phyloP scores from a whole-genome alignment of 139 green algal genomes.

The Raphidocelis subcapitata region DNA sequence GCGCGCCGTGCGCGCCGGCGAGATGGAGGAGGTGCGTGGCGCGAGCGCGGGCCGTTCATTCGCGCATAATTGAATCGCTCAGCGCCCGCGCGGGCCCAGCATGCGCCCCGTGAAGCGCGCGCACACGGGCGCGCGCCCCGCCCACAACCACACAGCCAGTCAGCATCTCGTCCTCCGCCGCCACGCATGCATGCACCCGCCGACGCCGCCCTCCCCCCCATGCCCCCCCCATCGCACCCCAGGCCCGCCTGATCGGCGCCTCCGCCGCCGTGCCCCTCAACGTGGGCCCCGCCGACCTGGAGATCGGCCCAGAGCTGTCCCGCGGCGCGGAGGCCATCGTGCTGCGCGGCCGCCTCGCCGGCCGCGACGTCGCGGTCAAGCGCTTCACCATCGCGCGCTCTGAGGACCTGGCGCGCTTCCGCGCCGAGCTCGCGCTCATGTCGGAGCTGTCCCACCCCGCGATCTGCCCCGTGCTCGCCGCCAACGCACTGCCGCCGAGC shows the following conservation, averaged over 20 bases:
- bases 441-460: constrained; percentile 41
- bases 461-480: constrained; percentile 46
- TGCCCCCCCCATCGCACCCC: background rate
- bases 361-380: constrained; percentile 74
- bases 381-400: constrained; percentile 49
- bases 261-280: constrained; percentile 25
- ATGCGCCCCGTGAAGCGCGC: background rate
- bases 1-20: constrained; percentile 17
- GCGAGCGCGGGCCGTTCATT: background rate
- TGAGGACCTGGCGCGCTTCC: constrained; percentile 72
- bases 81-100: background rate
- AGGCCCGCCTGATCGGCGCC: background rate
- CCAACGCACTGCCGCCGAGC: constrained; percentile 67
- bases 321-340: constrained; percentile 6
- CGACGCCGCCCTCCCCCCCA: background rate
- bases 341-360: background rate
- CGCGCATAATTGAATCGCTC: background rate
- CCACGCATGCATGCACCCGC: background rate
- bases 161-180: constrained; percentile 3
- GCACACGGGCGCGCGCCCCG: background rate
- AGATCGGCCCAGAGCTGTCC: constrained; percentile 11
- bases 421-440: constrained; percentile 64
- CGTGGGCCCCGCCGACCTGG: constrained; percentile 17
- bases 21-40: constrained; percentile 27
- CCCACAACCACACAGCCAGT: background rate